These are phyloP conservation scores for Corchorus olitorius DNA, from an alignment of 345 rosid genomes.

Conservation along the genomic window DNA sequence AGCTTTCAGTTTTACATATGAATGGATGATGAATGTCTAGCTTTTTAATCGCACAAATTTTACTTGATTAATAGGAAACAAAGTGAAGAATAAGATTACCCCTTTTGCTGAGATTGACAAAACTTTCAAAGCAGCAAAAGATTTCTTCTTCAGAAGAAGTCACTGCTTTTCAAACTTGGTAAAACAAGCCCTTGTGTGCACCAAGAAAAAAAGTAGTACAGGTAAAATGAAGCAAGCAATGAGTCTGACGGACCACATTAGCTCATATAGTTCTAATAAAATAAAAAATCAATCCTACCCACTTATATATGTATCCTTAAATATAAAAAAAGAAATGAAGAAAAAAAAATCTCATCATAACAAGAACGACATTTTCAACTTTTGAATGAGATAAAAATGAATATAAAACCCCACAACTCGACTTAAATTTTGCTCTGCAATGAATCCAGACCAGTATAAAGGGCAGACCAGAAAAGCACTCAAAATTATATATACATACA, in stretches of 20 bases:
- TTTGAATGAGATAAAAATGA: constrained; percentile 17
- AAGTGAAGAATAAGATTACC: background rate
- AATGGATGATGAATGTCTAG: background rate
- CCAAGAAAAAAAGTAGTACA: background rate
- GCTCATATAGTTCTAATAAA: background rate
- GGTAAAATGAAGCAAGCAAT: constrained; percentile 5
- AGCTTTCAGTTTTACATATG: background rate
- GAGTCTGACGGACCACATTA: background rate
- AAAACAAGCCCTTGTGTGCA: background rate
- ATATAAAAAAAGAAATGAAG: background rate
- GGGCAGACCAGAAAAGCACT: constrained; percentile 16
- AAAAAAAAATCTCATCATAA: background rate
- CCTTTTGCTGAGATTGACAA: background rate
- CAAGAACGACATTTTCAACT: constrained; percentile 19
- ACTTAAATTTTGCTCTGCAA: constrained; percentile 5
- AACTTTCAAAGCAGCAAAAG: background rate
- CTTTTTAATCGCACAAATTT: background rate
- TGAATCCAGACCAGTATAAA: constrained; percentile 10
- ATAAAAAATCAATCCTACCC: background rate
- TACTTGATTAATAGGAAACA: background rate
- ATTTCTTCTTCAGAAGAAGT: background rate
- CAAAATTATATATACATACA: background rate
- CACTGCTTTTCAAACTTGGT: background rate
- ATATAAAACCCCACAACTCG: constrained; percentile 25
- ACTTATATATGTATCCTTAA: background rate